Evolutionary conservation across 345 rosid species (phyloP).

Genomic region (Euclidium syriacum): DNA sequence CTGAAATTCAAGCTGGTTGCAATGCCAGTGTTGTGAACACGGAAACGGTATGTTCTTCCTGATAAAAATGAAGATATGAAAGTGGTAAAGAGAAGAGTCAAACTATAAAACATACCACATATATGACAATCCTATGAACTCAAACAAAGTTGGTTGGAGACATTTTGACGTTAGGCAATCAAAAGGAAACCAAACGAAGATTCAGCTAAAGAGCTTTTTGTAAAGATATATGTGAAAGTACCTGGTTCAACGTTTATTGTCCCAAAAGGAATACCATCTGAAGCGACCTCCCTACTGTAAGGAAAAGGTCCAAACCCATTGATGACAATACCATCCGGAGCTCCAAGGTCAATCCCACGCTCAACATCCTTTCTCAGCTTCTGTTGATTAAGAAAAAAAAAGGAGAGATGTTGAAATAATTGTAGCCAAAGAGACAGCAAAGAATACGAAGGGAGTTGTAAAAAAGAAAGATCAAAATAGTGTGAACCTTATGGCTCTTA

Average conservation of each 20-base stretch:
- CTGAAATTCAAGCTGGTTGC: slow-evolving; percentile 88
- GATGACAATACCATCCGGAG: slow-evolving; percentile 71
- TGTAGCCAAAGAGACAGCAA: slow-evolving; percentile 2
- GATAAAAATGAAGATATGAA: slow-evolving; percentile 21
- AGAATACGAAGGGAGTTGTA: too few species aligned
- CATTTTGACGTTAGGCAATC: neutral
- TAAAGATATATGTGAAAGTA: slow-evolving; percentile 9
- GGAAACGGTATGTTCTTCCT: slow-evolving; percentile 81
- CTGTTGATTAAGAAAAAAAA: slow-evolving; percentile 28
- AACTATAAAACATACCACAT: neutral
- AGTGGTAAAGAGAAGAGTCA: neutral
- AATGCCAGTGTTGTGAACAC: slow-evolving; percentile 83
- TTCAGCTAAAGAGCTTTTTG: neutral
- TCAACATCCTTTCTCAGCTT: slow-evolving; percentile 68
- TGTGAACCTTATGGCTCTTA: slow-evolving; percentile 70
- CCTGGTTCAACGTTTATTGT: slow-evolving; percentile 81
- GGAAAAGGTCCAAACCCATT: slow-evolving; percentile 85
- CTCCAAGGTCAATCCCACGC: slow-evolving; percentile 49
- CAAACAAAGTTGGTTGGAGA: neutral
- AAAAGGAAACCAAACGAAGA: neutral
- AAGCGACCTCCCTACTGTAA: slow-evolving; percentile 48
- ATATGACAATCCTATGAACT: too few species aligned
- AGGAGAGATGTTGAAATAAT: neutral
- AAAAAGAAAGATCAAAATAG: neutral
- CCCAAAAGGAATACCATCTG: slow-evolving; percentile 48